Conservation (phyloP, 2,329 filamentous ascomycete species). For the Claviceps sp. region DNA sequence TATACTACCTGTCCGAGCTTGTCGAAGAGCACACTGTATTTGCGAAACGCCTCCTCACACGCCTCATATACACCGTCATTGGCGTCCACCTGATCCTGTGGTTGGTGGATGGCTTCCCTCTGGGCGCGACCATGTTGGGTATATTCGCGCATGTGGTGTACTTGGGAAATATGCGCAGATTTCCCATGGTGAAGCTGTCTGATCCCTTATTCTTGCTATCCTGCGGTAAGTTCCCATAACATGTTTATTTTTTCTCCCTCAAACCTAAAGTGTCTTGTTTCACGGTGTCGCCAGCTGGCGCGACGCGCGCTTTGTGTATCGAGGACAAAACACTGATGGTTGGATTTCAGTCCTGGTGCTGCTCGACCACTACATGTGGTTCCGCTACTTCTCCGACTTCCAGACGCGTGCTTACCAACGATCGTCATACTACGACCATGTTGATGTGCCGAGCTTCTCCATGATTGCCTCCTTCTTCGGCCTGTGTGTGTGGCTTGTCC, state of each 20-base stretch:
- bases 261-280: neutral
- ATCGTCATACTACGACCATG: slow-evolving; percentile 48
- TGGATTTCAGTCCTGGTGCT: slow-evolving; percentile 57
- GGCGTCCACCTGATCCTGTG: slow-evolving; percentile 60
- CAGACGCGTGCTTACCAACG: slow-evolving; percentile 44
- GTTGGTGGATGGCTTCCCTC: slow-evolving; percentile 74
- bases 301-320: neutral
- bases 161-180: slow-evolving; percentile 66
- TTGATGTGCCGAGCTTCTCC: slow-evolving; percentile 65
- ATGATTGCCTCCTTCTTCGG: slow-evolving; percentile 96
- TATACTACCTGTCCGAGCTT: slow-evolving; percentile 96
- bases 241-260: neutral
- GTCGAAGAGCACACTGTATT: slow-evolving; percentile 96
- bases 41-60: slow-evolving; percentile 73
- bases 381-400: slow-evolving; percentile 69
- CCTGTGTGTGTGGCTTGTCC: slow-evolving; percentile 90
- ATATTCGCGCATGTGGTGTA: slow-evolving; percentile 76
- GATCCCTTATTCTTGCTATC: slow-evolving; percentile 79
- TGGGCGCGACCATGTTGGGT: slow-evolving; percentile 59
- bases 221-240: slow-evolving; percentile 40
- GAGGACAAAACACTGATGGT: neutral
- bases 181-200: slow-evolving; percentile 67
- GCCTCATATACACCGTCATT: slow-evolving; percentile 74
- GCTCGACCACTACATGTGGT: slow-evolving; percentile 90
- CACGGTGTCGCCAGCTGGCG: neutral